A percentile compares a stretch with the other conserved stretches of the same genome.
Evolutionary conservation across 352 stramenopile species (phyloP).

Genomic region (Phytophthora podocarpi): DNA sequence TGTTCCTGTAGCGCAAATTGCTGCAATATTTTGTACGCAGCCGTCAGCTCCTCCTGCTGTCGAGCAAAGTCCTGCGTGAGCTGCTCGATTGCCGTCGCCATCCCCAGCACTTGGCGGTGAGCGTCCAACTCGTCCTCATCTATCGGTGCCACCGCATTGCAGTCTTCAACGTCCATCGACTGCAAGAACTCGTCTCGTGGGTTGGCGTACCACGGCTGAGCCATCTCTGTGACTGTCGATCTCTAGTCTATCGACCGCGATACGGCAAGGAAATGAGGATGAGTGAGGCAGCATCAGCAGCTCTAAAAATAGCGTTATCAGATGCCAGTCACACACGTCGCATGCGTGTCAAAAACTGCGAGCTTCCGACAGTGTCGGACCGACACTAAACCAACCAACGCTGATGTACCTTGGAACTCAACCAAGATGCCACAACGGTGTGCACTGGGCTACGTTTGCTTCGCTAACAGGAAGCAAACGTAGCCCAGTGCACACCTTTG

Average conservation of each 20-base stretch:
- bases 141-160: background rate
- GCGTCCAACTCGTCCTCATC: slow-evolving; percentile 43
- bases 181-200: background rate
- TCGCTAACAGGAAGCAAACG: background rate
- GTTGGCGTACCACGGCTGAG: slow-evolving; percentile 11
- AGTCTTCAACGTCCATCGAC: slow-evolving; percentile 3
- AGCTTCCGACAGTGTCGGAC: no score
- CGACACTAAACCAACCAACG: no score
- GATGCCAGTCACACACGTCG: slow-evolving; percentile 12
- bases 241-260: background rate
- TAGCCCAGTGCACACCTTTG: no score
- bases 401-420: no score
- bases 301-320: slow-evolving; percentile 18
- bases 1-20: slow-evolving; percentile 33
- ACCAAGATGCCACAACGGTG: no score
- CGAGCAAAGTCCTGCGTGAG: slow-evolving; percentile 65
- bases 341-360: slow-evolving; percentile 9
- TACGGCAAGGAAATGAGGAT: slow-evolving; percentile 17
- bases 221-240: slow-evolving; percentile 19
- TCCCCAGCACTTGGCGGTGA: slow-evolving; percentile 67
- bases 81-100: slow-evolving; percentile 65
- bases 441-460: no score
- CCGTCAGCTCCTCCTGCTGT: slow-evolving; percentile 55
- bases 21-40: slow-evolving; percentile 62
- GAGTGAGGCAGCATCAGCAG: background rate